Base-by-base conservation (phyloP, 1,139 yeast species). In the Pichia sp. region DNA sequence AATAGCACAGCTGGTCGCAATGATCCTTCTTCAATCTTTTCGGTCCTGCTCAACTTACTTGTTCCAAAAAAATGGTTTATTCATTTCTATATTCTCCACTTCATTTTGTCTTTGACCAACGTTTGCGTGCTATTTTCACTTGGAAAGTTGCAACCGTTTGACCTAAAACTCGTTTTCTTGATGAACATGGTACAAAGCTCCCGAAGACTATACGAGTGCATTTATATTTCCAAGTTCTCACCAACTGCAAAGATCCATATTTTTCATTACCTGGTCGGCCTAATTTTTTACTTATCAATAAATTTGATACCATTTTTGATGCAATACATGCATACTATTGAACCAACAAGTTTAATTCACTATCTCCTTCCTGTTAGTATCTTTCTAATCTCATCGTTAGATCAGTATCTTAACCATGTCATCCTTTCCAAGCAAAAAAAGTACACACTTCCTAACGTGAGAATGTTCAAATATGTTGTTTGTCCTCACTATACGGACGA, bases 401-500 rank as follows among this genome's bases (percentile, higher is more conserved):
- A 78, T 57, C 97, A 91, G 66, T 73, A 63, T 57, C 58, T 59
- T 22, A 79, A 80, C 60, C 97, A 91, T 66, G 53, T 55, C 4
- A 79, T 83, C 56, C 72, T 91, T 53, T 76, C 95, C 0, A 59
- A 67, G 3, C 71, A 89, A 41, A 70, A 70, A 22, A 90, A 90
- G 66, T 91, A 91, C 67, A 72, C 83, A 0, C 63, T 79, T 34
- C 97, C 97, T 0, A 63, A 64, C 0, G 66, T 67, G 41, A 75
- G 83, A 1, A 62, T 82, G 46, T 85, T 88, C 65, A 66, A 66
- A 41, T 61, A 63, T 13, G 74, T 80, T 2, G 75, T 85, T 12
- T 84, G 90, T 61, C 91, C 97, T 0, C 97, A 91, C 66, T 91
- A 90, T 62, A 71, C 85, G 18, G 87, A 86, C 60, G 98, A 91